phyloP scores from a whole-genome alignment of 2,329 filamentous ascomycete species.

The Xylogone sp. region DNA sequence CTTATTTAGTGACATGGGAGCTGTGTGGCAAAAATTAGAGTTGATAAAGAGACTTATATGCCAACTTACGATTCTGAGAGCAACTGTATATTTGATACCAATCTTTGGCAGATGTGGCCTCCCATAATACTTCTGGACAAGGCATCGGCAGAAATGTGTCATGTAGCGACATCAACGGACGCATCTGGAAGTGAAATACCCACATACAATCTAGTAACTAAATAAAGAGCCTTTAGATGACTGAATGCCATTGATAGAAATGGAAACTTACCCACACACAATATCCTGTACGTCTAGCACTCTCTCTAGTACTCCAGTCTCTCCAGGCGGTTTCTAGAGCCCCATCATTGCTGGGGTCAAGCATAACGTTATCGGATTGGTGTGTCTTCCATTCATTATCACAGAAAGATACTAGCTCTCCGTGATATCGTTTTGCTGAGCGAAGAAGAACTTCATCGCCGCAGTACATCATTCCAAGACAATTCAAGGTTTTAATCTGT shows the following conservation, averaged over 20 bases:
- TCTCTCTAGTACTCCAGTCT: conserved; percentile 34
- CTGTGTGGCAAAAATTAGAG: conserved; percentile 8
- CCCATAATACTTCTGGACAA: conserved; percentile 37
- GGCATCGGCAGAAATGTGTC: conserved; percentile 36
- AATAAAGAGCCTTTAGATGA: conserved; percentile 1
- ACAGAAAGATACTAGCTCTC: conserved; percentile 20
- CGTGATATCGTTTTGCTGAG: conserved; percentile 8
- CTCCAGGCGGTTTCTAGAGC: conserved; percentile 29
- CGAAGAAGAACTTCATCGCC: conserved; percentile 12
- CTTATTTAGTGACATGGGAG: conserved; percentile 33
- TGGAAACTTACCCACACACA: conserved; percentile 35
- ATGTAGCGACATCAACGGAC: conserved; percentile 32
- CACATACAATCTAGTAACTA: conserved; percentile 38
- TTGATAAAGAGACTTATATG: too few species aligned
- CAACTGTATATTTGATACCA: conserved; percentile 28
- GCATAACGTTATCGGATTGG: conserved; percentile 10
- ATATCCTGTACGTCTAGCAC: conserved; percentile 34
- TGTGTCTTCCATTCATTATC: conserved; percentile 9
- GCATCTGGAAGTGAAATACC: conserved; percentile 33
- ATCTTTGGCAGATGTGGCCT: conserved; percentile 26
- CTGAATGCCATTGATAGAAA: not conserved
- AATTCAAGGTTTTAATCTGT: conserved; percentile 20
- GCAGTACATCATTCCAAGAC: conserved; percentile 20
- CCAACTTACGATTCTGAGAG: too few species aligned
- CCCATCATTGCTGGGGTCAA: not conserved